A percentile compares a stretch with the other conserved stretches of the same genome.
phyloP scores from a whole-genome alignment of 2,329 filamentous ascomycete species.

The Rutstroemia sydowiana region DNA sequence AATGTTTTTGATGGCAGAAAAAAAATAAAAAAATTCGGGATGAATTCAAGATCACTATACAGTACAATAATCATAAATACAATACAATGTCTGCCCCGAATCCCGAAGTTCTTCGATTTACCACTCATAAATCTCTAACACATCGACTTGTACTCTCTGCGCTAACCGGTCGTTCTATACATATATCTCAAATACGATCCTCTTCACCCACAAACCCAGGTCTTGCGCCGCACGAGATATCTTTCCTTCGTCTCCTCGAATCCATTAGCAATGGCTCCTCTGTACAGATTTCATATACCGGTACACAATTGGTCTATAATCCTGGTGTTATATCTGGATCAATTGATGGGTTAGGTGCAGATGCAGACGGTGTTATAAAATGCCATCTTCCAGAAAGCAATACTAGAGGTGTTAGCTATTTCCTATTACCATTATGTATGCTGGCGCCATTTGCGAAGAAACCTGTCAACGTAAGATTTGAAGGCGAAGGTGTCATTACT shows the following conservation, averaged over 20 bases:
- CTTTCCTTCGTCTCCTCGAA: constrained; percentile 90
- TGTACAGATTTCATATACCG: constrained; percentile 94
- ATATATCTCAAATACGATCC: constrained; percentile 89
- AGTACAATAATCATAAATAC: neutral
- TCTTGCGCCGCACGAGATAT: constrained; percentile 87
- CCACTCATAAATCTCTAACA: constrained; percentile 73
- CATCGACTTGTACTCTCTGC: constrained; percentile 85
- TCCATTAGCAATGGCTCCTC: constrained; percentile 89
- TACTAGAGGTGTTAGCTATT: constrained; percentile 81
- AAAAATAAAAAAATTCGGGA: neutral
- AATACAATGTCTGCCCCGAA: constrained; percentile 26
- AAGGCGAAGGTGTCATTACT: constrained; percentile 88
- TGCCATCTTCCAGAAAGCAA: constrained; percentile 74
- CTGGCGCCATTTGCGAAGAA: constrained; percentile 90
- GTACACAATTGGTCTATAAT: constrained; percentile 85
- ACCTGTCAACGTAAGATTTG: constrained; percentile 82
- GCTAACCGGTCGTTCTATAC: constrained; percentile 79
- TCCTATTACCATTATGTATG: constrained; percentile 80
- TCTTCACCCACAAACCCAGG: constrained; percentile 80
- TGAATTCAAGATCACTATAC: too few relatives aligned
- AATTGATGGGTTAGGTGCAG: constrained; percentile 61
- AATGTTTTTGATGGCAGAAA: constrained; percentile 6
- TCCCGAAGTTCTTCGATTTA: constrained; percentile 61
- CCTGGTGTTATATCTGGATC: constrained; percentile 88
- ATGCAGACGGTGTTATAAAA: constrained; percentile 58